Percentiles rank a stretch among this genome's conserved stretches.
These are phyloP conservation scores for Oxyria digyna DNA, from an alignment of 148 eudicot species.

Conservation along the genomic window DNA sequence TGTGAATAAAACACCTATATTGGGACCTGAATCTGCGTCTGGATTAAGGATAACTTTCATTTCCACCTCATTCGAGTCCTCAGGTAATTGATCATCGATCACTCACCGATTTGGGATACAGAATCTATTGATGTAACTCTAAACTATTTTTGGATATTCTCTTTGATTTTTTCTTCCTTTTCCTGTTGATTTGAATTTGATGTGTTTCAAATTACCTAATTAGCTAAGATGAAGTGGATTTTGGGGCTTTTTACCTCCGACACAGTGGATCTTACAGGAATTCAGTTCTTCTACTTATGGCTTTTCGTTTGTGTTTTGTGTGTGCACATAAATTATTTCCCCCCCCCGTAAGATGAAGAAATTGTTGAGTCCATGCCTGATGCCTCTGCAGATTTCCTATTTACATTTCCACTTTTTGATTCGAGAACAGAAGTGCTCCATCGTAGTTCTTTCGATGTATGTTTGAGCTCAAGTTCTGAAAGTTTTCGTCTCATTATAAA, in stretches of 20 bases:
- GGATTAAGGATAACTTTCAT: background rate
- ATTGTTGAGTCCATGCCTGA: background rate
- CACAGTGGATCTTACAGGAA: background rate
- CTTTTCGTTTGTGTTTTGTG: background rate
- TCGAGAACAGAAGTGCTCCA: background rate
- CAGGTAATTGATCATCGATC: background rate
- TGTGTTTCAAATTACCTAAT: background rate
- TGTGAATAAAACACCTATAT: background rate
- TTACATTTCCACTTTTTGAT: background rate
- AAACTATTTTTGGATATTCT: background rate
- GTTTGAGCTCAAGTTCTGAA: background rate
- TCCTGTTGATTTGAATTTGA: background rate
- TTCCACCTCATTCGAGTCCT: background rate
- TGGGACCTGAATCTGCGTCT: background rate
- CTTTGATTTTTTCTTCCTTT: background rate
- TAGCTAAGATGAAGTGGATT: background rate
- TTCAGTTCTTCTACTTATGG: background rate
- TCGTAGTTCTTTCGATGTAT: background rate
- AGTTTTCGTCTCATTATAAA: background rate
- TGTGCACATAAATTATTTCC: no score
- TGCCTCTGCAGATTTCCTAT: background rate
- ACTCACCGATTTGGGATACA: background rate
- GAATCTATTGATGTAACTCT: background rate
- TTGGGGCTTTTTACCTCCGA: conserved; percentile 1
- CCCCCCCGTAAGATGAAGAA: no score